Conservation (phyloP, 2,329 filamentous ascomycete species). For the Xylaria sp. region DNA sequence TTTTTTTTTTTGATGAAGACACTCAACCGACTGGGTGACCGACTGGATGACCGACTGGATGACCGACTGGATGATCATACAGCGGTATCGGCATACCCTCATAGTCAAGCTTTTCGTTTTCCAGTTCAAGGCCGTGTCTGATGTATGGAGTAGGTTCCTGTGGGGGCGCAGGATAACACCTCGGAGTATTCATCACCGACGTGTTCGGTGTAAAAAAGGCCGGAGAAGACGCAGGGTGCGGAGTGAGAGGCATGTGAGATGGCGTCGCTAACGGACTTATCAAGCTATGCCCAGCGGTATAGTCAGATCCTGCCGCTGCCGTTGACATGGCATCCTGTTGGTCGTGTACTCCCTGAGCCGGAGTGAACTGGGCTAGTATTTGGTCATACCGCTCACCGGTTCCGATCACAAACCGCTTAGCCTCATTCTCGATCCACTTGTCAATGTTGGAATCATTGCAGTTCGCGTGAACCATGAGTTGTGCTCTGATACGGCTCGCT, state of each 20-base stretch:
- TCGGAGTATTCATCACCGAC: conserved; percentile 7
- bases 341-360: conserved; percentile 6
- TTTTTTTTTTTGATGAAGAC: too few species aligned
- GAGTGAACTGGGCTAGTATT: conserved; percentile 23
- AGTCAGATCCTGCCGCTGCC: conserved; percentile 6
- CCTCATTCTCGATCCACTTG: conserved; percentile 49
- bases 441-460: conserved; percentile 51
- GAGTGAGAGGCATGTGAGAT: conserved; percentile 11
- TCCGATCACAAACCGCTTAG: conserved; percentile 42
- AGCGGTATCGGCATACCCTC: conserved; percentile 22
- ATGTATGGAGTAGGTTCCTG: conserved; percentile 9
- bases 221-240: conserved; percentile 8
- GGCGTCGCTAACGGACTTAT: conserved; percentile 14
- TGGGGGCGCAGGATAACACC: conserved; percentile 10
- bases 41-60: background rate
- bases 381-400: conserved; percentile 31
- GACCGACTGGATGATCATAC: conserved; percentile 6
- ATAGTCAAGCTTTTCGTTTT: conserved; percentile 20
- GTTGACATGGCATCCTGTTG: conserved; percentile 14
- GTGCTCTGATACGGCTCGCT: conserved; percentile 43
- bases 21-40: conserved; percentile 7
- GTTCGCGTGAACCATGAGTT: conserved; percentile 47
- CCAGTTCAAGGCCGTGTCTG: conserved; percentile 1
- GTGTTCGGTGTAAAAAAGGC: conserved; percentile 11
- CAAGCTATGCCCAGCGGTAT: conserved; percentile 5